Conservation (phyloP, 176 grass and related monocot genomes). For the Coix lacrymajobi region DNA sequence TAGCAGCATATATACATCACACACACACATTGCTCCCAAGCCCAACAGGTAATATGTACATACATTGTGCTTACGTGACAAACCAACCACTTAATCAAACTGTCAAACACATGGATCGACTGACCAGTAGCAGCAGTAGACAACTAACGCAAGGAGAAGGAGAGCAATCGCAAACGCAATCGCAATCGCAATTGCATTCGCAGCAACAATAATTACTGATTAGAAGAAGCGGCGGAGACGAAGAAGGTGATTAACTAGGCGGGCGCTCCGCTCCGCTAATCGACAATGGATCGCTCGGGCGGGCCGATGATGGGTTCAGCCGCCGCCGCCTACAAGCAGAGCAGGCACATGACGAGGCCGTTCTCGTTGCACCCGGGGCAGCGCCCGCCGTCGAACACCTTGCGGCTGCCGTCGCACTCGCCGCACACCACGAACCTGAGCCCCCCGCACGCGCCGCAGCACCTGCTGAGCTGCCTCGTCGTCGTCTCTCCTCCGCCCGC, state of each 20-base stretch:
- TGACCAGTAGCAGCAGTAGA: background rate
- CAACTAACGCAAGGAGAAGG: background rate
- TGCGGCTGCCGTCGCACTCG: conserved; percentile 62
- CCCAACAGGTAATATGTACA: conserved; percentile 6
- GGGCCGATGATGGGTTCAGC: no score
- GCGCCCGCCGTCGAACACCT: conserved; percentile 45
- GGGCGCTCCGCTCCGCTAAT: background rate
- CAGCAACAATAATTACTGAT: background rate
- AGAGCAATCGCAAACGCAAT: no score
- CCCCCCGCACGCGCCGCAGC: conserved; percentile 50
- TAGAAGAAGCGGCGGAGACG: background rate
- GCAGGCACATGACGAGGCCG: conserved; percentile 55
- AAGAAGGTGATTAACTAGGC: no score
- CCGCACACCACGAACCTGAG: conserved; percentile 51
- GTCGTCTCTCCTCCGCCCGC: no score
- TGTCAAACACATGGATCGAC: background rate
- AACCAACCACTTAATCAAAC: conserved; percentile 30
- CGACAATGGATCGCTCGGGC: background rate
- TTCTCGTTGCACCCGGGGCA: conserved; percentile 74
- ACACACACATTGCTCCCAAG: background rate
- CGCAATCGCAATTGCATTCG: no score
- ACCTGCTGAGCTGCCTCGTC: background rate
- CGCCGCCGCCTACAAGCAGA: conserved; percentile 7
- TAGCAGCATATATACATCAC: conserved; percentile 20
- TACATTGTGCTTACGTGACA: background rate